Base-by-base conservation (phyloP, 73 alveolate genomes). In the Paramecium tetraurelia region DNA sequence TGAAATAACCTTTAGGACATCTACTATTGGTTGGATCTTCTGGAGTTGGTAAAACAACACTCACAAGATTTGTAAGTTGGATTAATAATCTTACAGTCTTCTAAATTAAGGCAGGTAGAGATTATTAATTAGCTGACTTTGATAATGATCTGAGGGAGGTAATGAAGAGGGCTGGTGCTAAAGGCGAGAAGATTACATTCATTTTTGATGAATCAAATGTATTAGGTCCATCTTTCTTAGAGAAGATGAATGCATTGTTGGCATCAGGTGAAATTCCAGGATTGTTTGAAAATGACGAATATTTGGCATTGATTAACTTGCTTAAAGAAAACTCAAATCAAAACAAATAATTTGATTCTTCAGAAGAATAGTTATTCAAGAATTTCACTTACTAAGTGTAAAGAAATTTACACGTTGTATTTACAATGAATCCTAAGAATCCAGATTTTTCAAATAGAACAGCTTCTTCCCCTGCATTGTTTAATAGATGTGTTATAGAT, bases 221-320 rank as follows among this genome's bases (percentile, higher is more conserved):
- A 14, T 94, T 99, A 59, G 98, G 99, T n/a, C 97, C 99, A 22
- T 99, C 99, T 8, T 99, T 99, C 97, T 93, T 99, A 92, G 99
- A 99, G 95, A 95, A 99, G 83, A 99, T 99, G 99, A 99, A 99
- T 92, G 99, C 99, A 8, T 94, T 99, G 68, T 96, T 99, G 27
- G 99, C 99, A 43, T 95, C 99, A 58, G 99, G 99, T 29, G 99
- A 99, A 89, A 99, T 99, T 57, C 99, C 99, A 58, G 99, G 99
- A 33, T 97, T 99, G 50, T 99, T 99, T 88, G 99, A 99, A 80
- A 99, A 99, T 8, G 99, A 99, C 89, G 99, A 99, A 92, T 98
- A 97, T 93, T 97, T 97, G 92, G 97, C 99, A 35, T 94, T 99
- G 59, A 98, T 99, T 86, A 96, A 98, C 92, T 89, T 68, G 57